These are phyloP conservation scores for Carex arenaria DNA, from an alignment of 202 grass and related monocot genomes.

Conservation along the genomic window DNA sequence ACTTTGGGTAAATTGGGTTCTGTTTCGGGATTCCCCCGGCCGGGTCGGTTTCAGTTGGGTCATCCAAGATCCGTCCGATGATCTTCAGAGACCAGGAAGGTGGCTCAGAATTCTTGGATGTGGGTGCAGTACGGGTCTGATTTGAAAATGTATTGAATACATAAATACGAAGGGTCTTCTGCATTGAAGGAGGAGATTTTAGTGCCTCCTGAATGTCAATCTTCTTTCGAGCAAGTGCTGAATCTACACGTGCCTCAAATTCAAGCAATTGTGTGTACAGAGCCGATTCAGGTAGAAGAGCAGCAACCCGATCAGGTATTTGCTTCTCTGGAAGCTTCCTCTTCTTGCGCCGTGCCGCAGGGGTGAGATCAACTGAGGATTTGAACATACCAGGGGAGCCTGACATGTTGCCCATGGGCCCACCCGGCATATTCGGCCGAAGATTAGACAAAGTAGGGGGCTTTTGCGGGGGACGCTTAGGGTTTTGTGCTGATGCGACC, in stretches of 20 bases:
- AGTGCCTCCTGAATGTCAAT: slow-evolving; percentile 84
- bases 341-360: slow-evolving; percentile 68
- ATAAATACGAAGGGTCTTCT: slow-evolving; percentile 85
- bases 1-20: slow-evolving; percentile 78
- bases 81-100: slow-evolving; percentile 95
- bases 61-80: slow-evolving; percentile 84
- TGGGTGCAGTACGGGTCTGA: slow-evolving; percentile 52
- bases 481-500: slow-evolving; percentile 25
- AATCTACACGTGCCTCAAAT: slow-evolving; percentile 73
- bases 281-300: slow-evolving; percentile 74
- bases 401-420: slow-evolving; percentile 25
- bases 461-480: slow-evolving; percentile 69
- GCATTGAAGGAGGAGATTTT: slow-evolving; percentile 67
- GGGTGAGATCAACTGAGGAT: slow-evolving; percentile 48
- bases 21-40: slow-evolving; percentile 65
- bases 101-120: slow-evolving; percentile 43
- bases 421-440: slow-evolving; percentile 19
- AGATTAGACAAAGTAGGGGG: slow-evolving; percentile 34
- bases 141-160: slow-evolving; percentile 90
- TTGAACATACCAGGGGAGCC: slow-evolving; percentile 21
- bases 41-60: slow-evolving; percentile 53
- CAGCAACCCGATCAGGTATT: slow-evolving; percentile 79
- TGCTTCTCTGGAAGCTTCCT: slow-evolving; percentile 87
- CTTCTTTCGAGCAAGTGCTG: slow-evolving; percentile 71
- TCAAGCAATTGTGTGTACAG: slow-evolving; percentile 92